Percentiles rank a stretch among this genome's conserved stretches.
Evolutionary conservation across 768 basidiomycete species (phyloP).

Genomic region (Termitomyces sp.): DNA sequence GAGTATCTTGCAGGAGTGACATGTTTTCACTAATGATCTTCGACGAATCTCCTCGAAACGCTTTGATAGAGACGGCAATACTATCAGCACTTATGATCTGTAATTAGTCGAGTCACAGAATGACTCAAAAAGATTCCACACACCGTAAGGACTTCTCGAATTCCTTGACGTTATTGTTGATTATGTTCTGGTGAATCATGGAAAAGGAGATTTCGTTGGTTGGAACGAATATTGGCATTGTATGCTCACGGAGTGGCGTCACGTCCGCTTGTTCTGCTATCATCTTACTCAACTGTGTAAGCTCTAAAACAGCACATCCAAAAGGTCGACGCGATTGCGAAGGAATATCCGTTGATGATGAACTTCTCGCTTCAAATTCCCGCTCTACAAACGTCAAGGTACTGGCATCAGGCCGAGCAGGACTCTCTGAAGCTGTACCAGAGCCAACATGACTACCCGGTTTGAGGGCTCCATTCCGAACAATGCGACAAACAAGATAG

Average conservation of each 20-base stretch:
- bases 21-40: conserved; percentile 81
- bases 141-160: conserved; percentile 81
- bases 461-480: conserved; percentile 84
- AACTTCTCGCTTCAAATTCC: conserved; percentile 4
- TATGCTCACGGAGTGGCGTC: conserved; percentile 63
- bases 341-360: conserved; percentile 25
- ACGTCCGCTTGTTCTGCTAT: conserved; percentile 58
- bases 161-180: conserved; percentile 70
- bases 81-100: conserved; percentile 63
- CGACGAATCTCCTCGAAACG: conserved; percentile 77
- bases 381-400: conserved; percentile 14
- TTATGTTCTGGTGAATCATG: conserved; percentile 93
- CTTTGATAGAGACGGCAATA: conserved; percentile 77
- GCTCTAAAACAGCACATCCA: conserved; percentile 90
- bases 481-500: conserved; percentile 86
- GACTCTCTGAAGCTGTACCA: conserved; percentile 41
- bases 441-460: conserved; percentile 53
- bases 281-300: conserved; percentile 70
- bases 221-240: conserved; percentile 85
- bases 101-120: background rate
- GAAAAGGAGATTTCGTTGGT: conserved; percentile 82
- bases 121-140: conserved; percentile 13
- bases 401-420: conserved; percentile 29
- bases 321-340: conserved; percentile 78
- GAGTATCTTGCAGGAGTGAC: conserved; percentile 72